Percentiles rank a stretch among this genome's conserved stretches.
These are phyloP conservation scores for Lecanicillium sp. DNA, from an alignment of 2,329 filamentous ascomycete species.

Conservation along the genomic window DNA sequence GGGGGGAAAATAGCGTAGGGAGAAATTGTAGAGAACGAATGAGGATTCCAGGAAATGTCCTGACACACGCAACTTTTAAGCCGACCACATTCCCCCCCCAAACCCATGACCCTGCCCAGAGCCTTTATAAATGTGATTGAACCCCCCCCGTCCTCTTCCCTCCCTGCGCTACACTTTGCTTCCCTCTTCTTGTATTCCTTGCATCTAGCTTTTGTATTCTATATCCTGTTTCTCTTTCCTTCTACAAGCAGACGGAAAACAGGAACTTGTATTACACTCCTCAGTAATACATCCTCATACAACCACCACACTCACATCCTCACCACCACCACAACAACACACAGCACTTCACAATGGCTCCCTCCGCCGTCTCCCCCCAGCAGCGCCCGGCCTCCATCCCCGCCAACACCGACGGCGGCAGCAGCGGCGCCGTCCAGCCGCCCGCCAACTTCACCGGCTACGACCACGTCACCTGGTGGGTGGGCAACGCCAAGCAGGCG, in stretches of 20 bases:
- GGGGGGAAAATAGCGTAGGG: background rate
- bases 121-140: constrained; percentile 7
- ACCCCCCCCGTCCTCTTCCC: background rate
- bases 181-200: background rate
- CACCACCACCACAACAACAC: constrained; percentile 12
- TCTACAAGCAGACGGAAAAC: background rate
- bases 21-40: constrained; percentile 10
- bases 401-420: constrained; percentile 36
- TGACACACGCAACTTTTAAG: constrained; percentile 8
- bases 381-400: constrained; percentile 34
- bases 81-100: constrained; percentile 1
- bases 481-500: constrained; percentile 94
- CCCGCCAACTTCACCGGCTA: constrained; percentile 68
- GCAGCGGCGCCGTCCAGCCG: constrained; percentile 50
- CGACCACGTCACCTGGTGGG: constrained; percentile 92
- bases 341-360: constrained; percentile 50
- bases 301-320: background rate
- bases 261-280: background rate
- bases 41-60: constrained; percentile 1
- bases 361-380: constrained; percentile 49
- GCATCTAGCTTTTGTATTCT: background rate
- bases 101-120: background rate
- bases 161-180: too few relatives aligned
- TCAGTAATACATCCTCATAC: background rate
- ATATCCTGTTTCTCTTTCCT: background rate